phyloP scores from a whole-genome alignment of 805 yeast genomes.

The Hanseniaspora thailandica region DNA sequence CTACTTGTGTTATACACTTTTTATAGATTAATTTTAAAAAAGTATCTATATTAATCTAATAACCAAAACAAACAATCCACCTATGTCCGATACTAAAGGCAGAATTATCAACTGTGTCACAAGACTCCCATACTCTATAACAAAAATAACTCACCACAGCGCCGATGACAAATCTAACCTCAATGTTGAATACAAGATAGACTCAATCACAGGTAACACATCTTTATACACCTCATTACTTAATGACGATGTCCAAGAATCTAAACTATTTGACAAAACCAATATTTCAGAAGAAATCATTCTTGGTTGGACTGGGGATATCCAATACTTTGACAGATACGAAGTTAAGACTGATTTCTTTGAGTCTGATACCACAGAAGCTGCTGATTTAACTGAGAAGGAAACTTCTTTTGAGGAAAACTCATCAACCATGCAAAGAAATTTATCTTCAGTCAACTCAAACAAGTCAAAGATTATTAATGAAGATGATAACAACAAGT shows the following conservation, averaged over 20 bases:
- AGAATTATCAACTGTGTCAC: conserved; percentile 30
- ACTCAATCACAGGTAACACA: conserved; percentile 66
- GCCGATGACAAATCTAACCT: not conserved
- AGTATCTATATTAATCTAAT: not conserved
- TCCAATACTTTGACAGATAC: conserved; percentile 29
- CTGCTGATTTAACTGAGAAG: not conserved
- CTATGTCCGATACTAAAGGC: conserved; percentile 1
- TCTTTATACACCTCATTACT: conserved; percentile 69
- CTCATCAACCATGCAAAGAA: not conserved
- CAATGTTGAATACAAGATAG: conserved; percentile 40
- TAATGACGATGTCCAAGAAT: conserved; percentile 10
- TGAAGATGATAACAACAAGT: conserved; percentile 11
- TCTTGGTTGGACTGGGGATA: conserved; percentile 94
- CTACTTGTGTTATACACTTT: no score
- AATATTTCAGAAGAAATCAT: conserved; percentile 79
- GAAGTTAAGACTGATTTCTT: conserved; percentile 14
- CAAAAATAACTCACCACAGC: conserved; percentile 11
- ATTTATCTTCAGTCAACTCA: not conserved
- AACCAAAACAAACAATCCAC: not conserved
- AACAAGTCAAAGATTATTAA: not conserved
- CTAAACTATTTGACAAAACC: conserved; percentile 32
- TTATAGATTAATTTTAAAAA: no score
- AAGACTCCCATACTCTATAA: conserved; percentile 28
- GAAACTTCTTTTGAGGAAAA: not conserved
- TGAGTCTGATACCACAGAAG: not conserved